These are phyloP conservation scores for Cryptosporidium sp. DNA, from an alignment of 169 alveolate species.

Conservation along the genomic window DNA sequence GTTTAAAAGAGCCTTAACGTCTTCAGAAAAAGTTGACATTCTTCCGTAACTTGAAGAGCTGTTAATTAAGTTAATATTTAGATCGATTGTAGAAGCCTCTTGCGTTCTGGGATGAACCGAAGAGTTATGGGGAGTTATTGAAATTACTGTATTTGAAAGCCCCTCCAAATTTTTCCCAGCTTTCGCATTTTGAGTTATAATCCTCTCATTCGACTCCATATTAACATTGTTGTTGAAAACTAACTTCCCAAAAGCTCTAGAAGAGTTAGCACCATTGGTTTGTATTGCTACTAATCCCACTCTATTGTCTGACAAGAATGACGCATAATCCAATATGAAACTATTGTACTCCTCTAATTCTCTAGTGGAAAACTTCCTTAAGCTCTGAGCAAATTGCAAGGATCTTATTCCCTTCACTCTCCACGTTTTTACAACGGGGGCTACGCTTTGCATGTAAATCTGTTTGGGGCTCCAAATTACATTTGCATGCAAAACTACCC, in stretches of 20 bases:
- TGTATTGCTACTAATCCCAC: neutral
- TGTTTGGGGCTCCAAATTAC: constrained; percentile 52
- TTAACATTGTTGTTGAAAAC: neutral
- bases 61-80: constrained; percentile 22
- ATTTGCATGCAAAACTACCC: constrained; percentile 14
- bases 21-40: constrained; percentile 23
- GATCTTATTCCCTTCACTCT: constrained; percentile 33
- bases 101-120: neutral
- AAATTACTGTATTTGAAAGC: neutral
- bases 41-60: constrained; percentile 29
- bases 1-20: constrained; percentile 13
- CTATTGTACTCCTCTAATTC: constrained; percentile 4
- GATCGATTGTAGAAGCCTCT: constrained; percentile 13
- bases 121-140: neutral
- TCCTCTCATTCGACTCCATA: neutral
- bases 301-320: constrained; percentile 1
- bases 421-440: neutral
- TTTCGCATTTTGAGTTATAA: neutral
- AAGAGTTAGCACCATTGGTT: neutral
- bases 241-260: neutral
- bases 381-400: constrained; percentile 37
- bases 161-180: neutral
- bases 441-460: neutral
- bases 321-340: neutral
- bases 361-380: constrained; percentile 7